Evolutionary conservation across 2,329 filamentous ascomycete genomes (phyloP).

Genomic region (Neonectria neomacrospora): DNA sequence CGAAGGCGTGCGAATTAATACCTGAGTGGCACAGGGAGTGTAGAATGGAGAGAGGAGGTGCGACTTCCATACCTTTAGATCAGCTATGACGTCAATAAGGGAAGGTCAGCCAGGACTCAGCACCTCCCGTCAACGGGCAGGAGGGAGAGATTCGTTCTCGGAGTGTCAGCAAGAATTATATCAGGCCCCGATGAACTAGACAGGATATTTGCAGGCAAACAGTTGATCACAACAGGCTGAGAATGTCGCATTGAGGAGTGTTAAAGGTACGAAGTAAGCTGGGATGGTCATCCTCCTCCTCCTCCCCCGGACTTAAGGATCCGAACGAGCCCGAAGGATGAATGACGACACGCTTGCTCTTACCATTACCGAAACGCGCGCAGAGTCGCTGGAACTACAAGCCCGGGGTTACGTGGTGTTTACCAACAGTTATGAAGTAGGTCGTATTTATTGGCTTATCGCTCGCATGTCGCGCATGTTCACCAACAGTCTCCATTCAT

Average conservation of each 20-base stretch:
- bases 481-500: no score
- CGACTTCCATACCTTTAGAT: neutral
- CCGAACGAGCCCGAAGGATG: neutral
- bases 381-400: neutral
- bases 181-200: neutral
- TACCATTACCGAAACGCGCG: no score
- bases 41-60: neutral
- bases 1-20: conserved; percentile 5
- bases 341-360: no score
- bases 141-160: neutral
- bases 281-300: neutral
- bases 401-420: neutral
- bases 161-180: neutral
- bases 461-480: no score
- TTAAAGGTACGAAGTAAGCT: neutral
- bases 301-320: neutral
- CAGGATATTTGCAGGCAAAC: neutral
- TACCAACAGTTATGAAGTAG: neutral
- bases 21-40: neutral
- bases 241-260: neutral
- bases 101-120: neutral
- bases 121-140: neutral
- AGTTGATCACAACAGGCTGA: neutral
- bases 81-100: neutral
- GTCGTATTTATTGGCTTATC: neutral